Evolutionary conservation across 306 rosid species (phyloP), one percentile per base, ranked within the genome.

Genomic region (Psophocarpus tetragonolobus): DNA sequence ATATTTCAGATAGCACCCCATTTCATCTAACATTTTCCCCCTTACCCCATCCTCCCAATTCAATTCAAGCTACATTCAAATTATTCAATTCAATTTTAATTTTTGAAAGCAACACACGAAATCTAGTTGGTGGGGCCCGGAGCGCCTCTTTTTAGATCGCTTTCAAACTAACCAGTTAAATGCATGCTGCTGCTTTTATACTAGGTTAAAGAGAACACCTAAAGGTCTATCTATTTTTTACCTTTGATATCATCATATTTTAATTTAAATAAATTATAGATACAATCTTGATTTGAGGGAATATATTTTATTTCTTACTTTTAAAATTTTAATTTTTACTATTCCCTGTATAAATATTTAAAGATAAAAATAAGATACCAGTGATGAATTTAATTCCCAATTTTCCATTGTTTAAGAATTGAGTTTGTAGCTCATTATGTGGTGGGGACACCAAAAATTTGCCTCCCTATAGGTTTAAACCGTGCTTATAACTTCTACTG

Each of bases 371-470:
- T 13, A 44, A 44, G 51, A 44, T 10, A 41, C 23, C n/a, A n/a
- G n/a, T n/a, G n/a, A n/a, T 36, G 36, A 54, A 68, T 30, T 17
- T 10, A 33, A 45, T 17, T 11, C 8, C 53, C 17, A 20, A 53
- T 20, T 53, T 53, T 3, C 20, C 20, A 18, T 54, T 36, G 45
- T 41, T 41, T 0, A 75, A 75, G 77, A 56, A 71, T 63, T 70
- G 76, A 42, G 66, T 76, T 80, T 80, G 11, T 36, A 44, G 51
- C 12, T 41, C 23, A 77, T 53, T 54, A 39, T 24, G 23, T 72
- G 3, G 80, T 77, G 81, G 88, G 85, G 88, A 76, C 83, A 67
- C 77, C 24, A 84, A 81, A 84, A 81, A 83, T 76, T 76, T 77
- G 85, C 48, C 72, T 72, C 45, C 61, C 57, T n/a, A 60, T 67